These are phyloP conservation scores for Centrapalus pauciflorus DNA, from an alignment of 129 eudicot genomes.

Conservation along the genomic window DNA sequence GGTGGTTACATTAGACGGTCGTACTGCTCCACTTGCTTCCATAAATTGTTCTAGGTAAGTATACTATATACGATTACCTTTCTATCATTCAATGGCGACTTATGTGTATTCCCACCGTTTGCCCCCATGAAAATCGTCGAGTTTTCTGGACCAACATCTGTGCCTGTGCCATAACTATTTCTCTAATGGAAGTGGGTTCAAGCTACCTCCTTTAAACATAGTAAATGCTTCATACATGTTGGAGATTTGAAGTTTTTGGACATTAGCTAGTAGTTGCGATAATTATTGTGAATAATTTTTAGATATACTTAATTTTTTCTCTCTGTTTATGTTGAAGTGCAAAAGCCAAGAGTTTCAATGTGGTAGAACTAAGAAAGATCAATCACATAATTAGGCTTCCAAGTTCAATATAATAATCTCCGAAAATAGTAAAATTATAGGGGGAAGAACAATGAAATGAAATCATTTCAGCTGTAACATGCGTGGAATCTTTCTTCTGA, in stretches of 20 bases:
- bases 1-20: constrained; percentile 73
- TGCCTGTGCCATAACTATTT: too few relatives aligned
- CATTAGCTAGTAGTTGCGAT: neutral
- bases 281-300: too few relatives aligned
- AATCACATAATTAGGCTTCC: neutral
- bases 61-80: neutral
- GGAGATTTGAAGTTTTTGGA: neutral
- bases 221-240: neutral
- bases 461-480: neutral
- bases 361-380: neutral
- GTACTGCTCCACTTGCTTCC: constrained; percentile 64
- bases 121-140: neutral
- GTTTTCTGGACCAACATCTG: neutral
- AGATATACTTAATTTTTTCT: too few relatives aligned
- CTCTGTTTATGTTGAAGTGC: neutral
- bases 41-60: constrained; percentile 37
- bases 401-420: neutral
- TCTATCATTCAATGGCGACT: neutral
- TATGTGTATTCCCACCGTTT: neutral
- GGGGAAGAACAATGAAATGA: neutral
- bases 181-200: neutral
- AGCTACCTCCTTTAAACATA: neutral
- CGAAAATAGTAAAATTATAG: neutral
- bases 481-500: neutral
- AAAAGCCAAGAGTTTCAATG: neutral